A percentile compares a stretch with the other conserved stretches of the same genome.
Conservation (phyloP, 2,329 filamentous ascomycete species). For the Fusarium armeniacum region DNA sequence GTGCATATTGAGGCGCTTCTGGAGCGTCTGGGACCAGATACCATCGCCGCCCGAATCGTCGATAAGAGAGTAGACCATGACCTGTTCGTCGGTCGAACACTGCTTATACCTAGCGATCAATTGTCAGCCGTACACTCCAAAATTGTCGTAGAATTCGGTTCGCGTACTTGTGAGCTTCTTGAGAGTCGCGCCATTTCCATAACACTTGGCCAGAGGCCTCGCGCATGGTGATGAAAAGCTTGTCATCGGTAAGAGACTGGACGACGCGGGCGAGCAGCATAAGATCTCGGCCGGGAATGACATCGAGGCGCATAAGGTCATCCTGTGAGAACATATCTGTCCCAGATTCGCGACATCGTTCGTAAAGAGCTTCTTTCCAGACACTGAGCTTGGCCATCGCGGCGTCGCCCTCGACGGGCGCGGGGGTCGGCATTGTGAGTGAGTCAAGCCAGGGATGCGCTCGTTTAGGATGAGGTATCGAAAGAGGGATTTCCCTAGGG, state of each 20-base stretch:
- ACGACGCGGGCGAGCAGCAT: constrained; percentile 68
- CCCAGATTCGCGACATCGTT: constrained; percentile 65
- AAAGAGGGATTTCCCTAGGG: background rate
- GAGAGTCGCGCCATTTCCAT: constrained; percentile 71
- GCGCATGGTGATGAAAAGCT: constrained; percentile 66
- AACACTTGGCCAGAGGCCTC: constrained; percentile 58
- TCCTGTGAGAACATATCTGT: constrained; percentile 69
- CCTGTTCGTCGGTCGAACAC: constrained; percentile 78
- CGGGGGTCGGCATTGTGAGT: constrained; percentile 52
- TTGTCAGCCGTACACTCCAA: constrained; percentile 29
- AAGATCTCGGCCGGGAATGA: constrained; percentile 70
- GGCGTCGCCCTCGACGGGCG: constrained; percentile 51
- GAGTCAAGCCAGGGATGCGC: constrained; percentile 39
- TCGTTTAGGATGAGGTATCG: background rate
- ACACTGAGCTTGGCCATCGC: constrained; percentile 61
- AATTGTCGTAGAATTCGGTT: background rate
- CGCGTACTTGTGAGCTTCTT: constrained; percentile 73
- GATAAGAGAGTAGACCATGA: constrained; percentile 88
- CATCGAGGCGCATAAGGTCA: constrained; percentile 68
- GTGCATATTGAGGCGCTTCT: constrained; percentile 84
- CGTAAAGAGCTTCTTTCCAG: constrained; percentile 70
- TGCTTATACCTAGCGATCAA: constrained; percentile 65
- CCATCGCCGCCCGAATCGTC: constrained; percentile 87
- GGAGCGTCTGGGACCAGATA: constrained; percentile 91
- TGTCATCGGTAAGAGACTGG: constrained; percentile 71